Evolutionary conservation across 1,139 yeast species (phyloP).

Genomic region (Sugiyamaella neomexicana): DNA sequence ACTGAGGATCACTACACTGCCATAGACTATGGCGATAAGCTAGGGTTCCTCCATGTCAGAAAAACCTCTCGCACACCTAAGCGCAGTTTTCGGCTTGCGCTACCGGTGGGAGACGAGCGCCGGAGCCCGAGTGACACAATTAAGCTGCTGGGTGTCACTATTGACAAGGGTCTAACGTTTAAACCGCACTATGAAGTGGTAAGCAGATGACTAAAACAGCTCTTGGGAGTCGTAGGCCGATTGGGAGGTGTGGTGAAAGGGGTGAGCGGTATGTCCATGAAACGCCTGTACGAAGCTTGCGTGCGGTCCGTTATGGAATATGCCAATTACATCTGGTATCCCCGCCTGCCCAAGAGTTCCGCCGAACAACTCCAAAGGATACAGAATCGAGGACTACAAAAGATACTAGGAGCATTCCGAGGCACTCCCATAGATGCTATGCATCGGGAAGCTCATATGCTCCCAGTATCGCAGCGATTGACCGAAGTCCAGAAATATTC

Average conservation of each 20-base stretch:
- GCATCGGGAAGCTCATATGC: background rate
- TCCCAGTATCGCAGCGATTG: background rate
- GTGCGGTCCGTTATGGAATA: background rate
- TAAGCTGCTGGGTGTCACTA: background rate
- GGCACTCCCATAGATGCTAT: background rate
- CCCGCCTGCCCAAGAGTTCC: background rate
- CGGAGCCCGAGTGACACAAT: background rate
- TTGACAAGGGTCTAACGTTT: background rate
- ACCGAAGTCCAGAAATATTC: background rate
- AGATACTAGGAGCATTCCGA: background rate
- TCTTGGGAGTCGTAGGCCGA: background rate
- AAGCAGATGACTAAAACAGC: background rate
- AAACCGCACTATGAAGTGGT: background rate
- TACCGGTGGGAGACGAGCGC: background rate
- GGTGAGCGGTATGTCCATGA: background rate
- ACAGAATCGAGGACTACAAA: background rate
- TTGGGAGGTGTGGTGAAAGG: background rate
- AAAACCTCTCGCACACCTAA: background rate
- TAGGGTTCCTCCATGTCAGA: slow-evolving; percentile 1
- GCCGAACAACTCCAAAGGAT: background rate
- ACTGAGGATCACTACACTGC: background rate
- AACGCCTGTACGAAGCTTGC: background rate
- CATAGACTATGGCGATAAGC: background rate
- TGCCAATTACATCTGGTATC: background rate
- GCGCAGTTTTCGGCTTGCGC: background rate